Percentiles rank a stretch among this genome's conserved stretches.
Evolutionary conservation across 208 protist species (phyloP).

Genomic region (Endotrypanum monterogeii): DNA sequence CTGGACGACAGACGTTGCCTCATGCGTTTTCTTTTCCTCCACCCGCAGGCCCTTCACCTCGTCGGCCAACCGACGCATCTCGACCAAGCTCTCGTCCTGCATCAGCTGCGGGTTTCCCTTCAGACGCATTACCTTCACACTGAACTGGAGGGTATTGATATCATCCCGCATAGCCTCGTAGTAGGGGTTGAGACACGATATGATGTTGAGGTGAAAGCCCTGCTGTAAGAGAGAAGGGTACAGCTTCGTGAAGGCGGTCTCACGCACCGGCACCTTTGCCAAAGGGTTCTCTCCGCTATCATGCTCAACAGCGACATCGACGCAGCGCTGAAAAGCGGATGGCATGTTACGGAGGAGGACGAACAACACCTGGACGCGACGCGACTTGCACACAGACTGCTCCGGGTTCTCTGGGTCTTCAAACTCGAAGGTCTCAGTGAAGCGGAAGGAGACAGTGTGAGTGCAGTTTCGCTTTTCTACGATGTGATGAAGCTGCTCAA

Average conservation of each 20-base stretch:
- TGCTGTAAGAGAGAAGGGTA: slow-evolving; percentile 75
- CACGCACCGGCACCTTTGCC: slow-evolving; percentile 82
- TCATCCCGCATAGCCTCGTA: slow-evolving; percentile 79
- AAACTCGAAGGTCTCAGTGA: slow-evolving; percentile 88
- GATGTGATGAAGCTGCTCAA: slow-evolving; percentile 54
- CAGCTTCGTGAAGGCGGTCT: slow-evolving; percentile 79
- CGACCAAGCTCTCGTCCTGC: slow-evolving; percentile 76
- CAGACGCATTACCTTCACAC: slow-evolving; percentile 58
- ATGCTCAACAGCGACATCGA: slow-evolving; percentile 83
- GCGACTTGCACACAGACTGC: slow-evolving; percentile 76
- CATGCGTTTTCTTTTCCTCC: slow-evolving; percentile 54
- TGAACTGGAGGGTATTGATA: slow-evolving; percentile 69
- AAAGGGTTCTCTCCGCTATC: slow-evolving; percentile 86
- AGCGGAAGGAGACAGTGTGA: slow-evolving; percentile 72
- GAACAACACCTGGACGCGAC: slow-evolving; percentile 77
- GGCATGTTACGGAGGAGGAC: slow-evolving; percentile 76
- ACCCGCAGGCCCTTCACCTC: slow-evolving; percentile 83
- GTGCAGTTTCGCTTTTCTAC: slow-evolving; percentile 69
- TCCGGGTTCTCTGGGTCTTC: slow-evolving; percentile 67
- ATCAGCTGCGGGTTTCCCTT: slow-evolving; percentile 60
- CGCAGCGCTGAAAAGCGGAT: slow-evolving; percentile 76
- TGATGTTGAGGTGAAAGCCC: slow-evolving; percentile 66
- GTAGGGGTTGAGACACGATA: slow-evolving; percentile 83
- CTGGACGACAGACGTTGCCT: slow-evolving; percentile 77
- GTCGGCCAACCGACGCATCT: slow-evolving; percentile 77